Evolutionary conservation across 2,329 filamentous ascomycete species (phyloP).

Genomic region (Exophiala xenobiotica): DNA sequence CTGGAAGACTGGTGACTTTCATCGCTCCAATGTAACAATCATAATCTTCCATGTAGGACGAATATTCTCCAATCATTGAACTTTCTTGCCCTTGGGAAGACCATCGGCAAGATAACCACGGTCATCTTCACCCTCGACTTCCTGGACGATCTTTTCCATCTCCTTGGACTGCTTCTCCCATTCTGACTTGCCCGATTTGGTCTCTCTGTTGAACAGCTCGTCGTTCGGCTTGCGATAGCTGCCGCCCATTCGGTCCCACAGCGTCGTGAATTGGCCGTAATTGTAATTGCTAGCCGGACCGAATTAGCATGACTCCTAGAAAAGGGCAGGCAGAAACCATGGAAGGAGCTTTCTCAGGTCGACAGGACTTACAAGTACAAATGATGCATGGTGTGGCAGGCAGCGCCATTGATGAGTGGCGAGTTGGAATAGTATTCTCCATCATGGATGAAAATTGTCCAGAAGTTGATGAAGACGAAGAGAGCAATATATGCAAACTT

Average conservation of each 20-base stretch:
- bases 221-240: constrained; percentile 84
- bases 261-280: constrained; percentile 90
- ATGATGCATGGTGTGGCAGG: constrained; percentile 91
- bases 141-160: constrained; percentile 72
- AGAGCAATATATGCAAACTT: constrained; percentile 83
- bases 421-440: constrained; percentile 91
- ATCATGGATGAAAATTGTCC: constrained; percentile 95
- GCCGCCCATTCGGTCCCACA: constrained; percentile 84
- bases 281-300: constrained; percentile 65
- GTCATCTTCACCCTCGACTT: constrained; percentile 64
- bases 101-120: constrained; percentile 38
- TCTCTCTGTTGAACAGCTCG: constrained; percentile 79
- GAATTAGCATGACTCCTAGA: neutral
- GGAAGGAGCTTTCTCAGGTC: too few relatives aligned
- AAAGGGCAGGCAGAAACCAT: too few relatives aligned
- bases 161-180: constrained; percentile 76
- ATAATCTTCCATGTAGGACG: neutral
- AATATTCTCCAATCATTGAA: constrained; percentile 7
- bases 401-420: constrained; percentile 89
- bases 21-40: neutral
- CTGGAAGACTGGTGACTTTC: neutral
- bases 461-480: constrained; percentile 92
- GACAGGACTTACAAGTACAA: constrained; percentile 38
- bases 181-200: constrained; percentile 77
- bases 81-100: constrained; percentile 14